These are phyloP conservation scores for Magnaporthiopsis poae DNA, from an alignment of 2,329 filamentous ascomycete genomes.

Conservation along the genomic window DNA sequence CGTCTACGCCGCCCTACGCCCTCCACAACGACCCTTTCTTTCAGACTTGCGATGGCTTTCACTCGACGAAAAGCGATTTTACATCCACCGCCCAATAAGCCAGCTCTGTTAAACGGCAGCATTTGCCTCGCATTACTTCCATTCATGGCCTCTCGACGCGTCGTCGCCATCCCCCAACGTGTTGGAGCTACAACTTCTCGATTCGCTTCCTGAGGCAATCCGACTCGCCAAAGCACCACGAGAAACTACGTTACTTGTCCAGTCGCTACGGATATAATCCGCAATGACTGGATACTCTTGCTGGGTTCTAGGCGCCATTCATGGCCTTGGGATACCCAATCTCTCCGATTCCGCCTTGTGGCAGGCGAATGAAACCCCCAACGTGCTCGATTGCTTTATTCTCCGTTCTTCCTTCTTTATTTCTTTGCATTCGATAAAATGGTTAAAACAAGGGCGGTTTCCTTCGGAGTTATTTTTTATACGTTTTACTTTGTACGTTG, in stretches of 20 bases:
- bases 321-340: neutral
- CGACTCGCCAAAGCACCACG: neutral
- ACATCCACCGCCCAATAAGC: neutral
- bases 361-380: neutral
- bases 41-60: neutral
- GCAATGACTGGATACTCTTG: neutral
- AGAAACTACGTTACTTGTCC: neutral
- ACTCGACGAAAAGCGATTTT: neutral
- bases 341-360: constrained; percentile 4
- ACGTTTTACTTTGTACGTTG: constrained; percentile 15
- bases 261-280: neutral
- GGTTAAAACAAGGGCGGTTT: neutral
- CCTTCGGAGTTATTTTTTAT: constrained; percentile 16
- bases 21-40: neutral
- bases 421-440: constrained; percentile 5
- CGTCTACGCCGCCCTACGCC: neutral
- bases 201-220: neutral
- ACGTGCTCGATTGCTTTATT: neutral
- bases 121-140: neutral
- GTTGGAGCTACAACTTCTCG: neutral
- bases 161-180: neutral
- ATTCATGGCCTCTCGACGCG: neutral
- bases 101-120: neutral
- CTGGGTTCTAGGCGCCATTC: neutral
- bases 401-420: constrained; percentile 8